Evolutionary conservation across 2,329 filamentous ascomycete genomes (phyloP).

Genomic region (Colletotrichum simmondsii): DNA sequence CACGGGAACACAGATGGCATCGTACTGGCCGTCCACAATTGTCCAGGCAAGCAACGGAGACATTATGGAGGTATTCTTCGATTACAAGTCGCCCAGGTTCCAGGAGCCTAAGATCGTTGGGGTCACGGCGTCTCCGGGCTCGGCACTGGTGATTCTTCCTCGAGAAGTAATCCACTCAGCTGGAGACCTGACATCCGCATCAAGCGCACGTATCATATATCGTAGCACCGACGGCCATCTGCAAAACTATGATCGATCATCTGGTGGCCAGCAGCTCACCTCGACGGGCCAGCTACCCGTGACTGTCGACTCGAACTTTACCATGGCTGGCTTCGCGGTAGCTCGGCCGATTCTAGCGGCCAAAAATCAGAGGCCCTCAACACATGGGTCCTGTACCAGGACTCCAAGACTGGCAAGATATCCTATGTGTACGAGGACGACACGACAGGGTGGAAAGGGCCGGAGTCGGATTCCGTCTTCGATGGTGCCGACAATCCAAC

Average conservation of each 20-base stretch:
- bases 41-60: slow-evolving; percentile 16
- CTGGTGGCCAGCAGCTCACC: slow-evolving; percentile 1
- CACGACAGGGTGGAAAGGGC: slow-evolving; percentile 33
- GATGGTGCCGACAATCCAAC: slow-evolving; percentile 28
- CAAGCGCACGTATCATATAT: slow-evolving; percentile 26
- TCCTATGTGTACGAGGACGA: slow-evolving; percentile 35
- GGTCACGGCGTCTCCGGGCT: slow-evolving; percentile 6
- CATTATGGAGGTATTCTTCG: slow-evolving; percentile 15
- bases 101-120: slow-evolving; percentile 3
- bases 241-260: slow-evolving; percentile 19
- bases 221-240: slow-evolving; percentile 15
- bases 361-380: slow-evolving; percentile 28
- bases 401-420: slow-evolving; percentile 34
- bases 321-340: slow-evolving; percentile 36
- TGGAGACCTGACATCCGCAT: neutral
- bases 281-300: slow-evolving; percentile 8
- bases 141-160: slow-evolving; percentile 20
- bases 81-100: slow-evolving; percentile 7
- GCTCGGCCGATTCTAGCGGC: slow-evolving; percentile 26
- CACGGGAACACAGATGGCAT: slow-evolving; percentile 10
- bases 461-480: slow-evolving; percentile 24
- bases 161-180: slow-evolving; percentile 15
- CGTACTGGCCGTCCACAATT: slow-evolving; percentile 22
- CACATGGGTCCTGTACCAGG: slow-evolving; percentile 40
- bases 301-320: slow-evolving; percentile 34